phyloP scores from a whole-genome alignment of 2,329 filamentous ascomycete species.

The Aurifilum marmelostoma region DNA sequence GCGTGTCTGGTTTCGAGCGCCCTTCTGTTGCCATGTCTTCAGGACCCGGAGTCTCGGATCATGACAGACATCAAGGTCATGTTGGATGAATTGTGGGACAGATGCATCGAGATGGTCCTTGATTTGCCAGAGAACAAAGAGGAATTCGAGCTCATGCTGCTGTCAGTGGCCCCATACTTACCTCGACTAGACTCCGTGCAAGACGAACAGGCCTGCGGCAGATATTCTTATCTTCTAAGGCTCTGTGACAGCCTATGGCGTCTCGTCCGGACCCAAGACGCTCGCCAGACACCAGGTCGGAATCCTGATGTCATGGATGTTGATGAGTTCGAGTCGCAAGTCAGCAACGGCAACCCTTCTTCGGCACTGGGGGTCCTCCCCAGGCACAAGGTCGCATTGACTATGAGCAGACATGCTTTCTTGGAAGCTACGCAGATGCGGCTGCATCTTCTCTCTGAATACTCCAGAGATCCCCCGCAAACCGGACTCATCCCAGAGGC shows the following conservation, averaged over 20 bases:
- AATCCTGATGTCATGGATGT: constrained; percentile 66
- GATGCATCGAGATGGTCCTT: constrained; percentile 45
- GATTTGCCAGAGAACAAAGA: constrained; percentile 49
- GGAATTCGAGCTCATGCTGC: constrained; percentile 52
- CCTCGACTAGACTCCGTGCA: constrained; percentile 46
- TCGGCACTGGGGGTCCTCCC: constrained; percentile 48
- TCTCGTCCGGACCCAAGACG: constrained; percentile 38
- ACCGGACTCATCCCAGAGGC: constrained; percentile 53
- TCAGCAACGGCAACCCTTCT: constrained; percentile 48
- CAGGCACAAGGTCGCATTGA: constrained; percentile 48
- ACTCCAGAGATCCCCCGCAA: constrained; percentile 49
- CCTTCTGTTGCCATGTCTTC: constrained; percentile 52
- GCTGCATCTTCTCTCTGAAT: constrained; percentile 48
- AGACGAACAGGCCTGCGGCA: constrained; percentile 43
- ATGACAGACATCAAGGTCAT: constrained; percentile 52
- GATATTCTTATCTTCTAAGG: constrained; percentile 46
- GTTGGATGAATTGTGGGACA: constrained; percentile 47
- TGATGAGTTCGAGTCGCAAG: constrained; percentile 66
- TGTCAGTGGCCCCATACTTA: constrained; percentile 49
- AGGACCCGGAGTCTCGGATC: constrained; percentile 50
- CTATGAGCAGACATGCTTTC: constrained; percentile 50
- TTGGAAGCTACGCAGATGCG: constrained; percentile 51
- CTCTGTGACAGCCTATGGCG: constrained; percentile 47
- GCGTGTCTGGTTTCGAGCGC: constrained; percentile 51
- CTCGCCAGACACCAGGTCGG: constrained; percentile 40